A percentile compares a stretch with the other conserved stretches of the same genome.
Conservation (phyloP, 2,329 filamentous ascomycete species). For the Whalleya microplaca region DNA sequence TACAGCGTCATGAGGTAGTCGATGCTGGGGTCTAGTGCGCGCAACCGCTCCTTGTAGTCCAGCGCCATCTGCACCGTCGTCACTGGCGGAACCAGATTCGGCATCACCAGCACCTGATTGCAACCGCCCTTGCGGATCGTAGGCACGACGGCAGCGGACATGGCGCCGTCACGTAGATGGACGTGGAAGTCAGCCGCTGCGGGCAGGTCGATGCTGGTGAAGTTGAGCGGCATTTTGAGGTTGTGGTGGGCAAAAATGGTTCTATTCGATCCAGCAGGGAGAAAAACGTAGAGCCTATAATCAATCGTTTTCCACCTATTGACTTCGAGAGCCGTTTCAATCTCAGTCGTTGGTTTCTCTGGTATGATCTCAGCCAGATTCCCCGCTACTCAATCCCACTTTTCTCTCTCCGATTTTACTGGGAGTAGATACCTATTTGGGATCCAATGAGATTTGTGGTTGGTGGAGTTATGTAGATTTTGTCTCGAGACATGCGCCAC, state of each 20-base stretch:
- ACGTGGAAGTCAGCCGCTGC: slow-evolving; percentile 40
- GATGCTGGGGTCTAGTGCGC: slow-evolving; percentile 50
- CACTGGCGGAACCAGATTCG: slow-evolving; percentile 56
- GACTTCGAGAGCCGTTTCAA: no score
- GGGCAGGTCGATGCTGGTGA: not conserved
- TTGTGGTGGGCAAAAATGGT: no score
- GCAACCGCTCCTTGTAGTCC: slow-evolving; percentile 49
- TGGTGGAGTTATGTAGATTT: not conserved
- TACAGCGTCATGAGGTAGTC: slow-evolving; percentile 58
- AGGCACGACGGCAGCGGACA: slow-evolving; percentile 54
- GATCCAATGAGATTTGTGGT: not conserved
- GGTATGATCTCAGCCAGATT: not conserved
- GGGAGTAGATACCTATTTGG: not conserved
- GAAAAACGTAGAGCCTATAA: no score
- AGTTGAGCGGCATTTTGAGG: not conserved
- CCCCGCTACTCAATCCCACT: not conserved
- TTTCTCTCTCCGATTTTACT: not conserved
- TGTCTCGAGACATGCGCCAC: not conserved
- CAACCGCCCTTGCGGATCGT: slow-evolving; percentile 55
- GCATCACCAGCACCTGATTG: slow-evolving; percentile 59
- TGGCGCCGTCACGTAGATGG: slow-evolving; percentile 54
- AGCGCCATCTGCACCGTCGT: slow-evolving; percentile 52
- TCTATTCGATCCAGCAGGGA: not conserved
- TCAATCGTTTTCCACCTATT: no score
- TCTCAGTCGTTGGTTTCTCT: not conserved